These are phyloP conservation scores for Spergularia bocconei DNA, from an alignment of 148 eudicot species.

Conservation along the genomic window DNA sequence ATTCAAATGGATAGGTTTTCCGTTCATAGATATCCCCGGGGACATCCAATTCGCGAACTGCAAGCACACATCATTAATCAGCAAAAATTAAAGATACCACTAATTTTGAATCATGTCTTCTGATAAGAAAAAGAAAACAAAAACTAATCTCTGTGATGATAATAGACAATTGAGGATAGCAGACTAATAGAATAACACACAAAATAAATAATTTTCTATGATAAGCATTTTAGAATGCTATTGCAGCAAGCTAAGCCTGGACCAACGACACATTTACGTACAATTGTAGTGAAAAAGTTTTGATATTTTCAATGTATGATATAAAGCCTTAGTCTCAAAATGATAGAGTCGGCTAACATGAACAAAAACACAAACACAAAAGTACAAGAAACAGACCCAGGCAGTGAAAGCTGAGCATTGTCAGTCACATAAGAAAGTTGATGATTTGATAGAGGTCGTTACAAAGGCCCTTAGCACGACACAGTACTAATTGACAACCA, in stretches of 20 bases:
- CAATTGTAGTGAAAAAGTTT: too few species aligned
- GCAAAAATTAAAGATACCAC: not conserved
- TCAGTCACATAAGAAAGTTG: not conserved
- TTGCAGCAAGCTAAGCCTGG: not conserved
- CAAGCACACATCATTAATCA: slow-evolving; percentile 22
- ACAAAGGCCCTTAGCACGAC: not conserved
- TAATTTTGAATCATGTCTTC: not conserved
- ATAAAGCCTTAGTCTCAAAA: too few species aligned
- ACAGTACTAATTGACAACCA: too few species aligned
- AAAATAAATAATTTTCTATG: not conserved
- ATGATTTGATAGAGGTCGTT: not conserved
- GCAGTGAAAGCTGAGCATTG: too few species aligned
- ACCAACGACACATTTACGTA: not conserved
- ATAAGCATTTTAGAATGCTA: not conserved
- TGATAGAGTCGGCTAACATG: too few species aligned
- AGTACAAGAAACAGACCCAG: too few species aligned
- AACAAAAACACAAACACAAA: too few species aligned
- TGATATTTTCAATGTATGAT: not conserved
- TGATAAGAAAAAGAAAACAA: not conserved
- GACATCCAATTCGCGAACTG: slow-evolving; percentile 97
- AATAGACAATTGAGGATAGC: not conserved
- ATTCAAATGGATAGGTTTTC: slow-evolving; percentile 87
- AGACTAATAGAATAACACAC: not conserved
- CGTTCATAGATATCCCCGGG: slow-evolving; percentile 94
- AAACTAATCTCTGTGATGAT: not conserved